Conservation (phyloP, 306 rosid genomes). For the Castanospermum australe region DNA sequence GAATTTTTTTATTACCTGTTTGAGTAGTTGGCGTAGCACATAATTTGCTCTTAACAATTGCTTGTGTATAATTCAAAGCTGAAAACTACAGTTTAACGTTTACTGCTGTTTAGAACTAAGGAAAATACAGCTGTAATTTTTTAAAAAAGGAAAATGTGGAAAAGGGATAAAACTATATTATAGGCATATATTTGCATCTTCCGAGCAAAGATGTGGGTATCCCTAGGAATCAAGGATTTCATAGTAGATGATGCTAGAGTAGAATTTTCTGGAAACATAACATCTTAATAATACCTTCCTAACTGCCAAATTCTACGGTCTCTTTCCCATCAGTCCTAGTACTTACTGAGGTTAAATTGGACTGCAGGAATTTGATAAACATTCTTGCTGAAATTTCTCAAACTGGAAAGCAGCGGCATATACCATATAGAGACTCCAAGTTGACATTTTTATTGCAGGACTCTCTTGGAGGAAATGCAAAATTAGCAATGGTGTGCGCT, state of each 20-base stretch:
- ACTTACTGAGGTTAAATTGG: slow-evolving; percentile 21
- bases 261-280: neutral
- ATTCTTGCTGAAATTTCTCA: slow-evolving; percentile 97
- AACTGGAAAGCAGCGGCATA: slow-evolving; percentile 89
- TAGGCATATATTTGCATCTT: neutral
- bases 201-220: neutral
- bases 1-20: neutral
- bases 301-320: neutral
- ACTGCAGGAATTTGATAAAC: slow-evolving; percentile 89
- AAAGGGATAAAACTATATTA: neutral
- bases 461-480: slow-evolving; percentile 97
- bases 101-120: neutral
- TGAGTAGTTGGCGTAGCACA: neutral
- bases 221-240: neutral
- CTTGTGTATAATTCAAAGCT: neutral
- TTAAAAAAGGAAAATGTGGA: neutral
- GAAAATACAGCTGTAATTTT: neutral
- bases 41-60: neutral
- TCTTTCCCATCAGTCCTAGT: neutral
- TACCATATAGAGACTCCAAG: slow-evolving; percentile 91
- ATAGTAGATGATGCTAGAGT: neutral
- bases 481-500: slow-evolving; percentile 89
- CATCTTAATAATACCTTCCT: slow-evolving; percentile 11
- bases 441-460: slow-evolving; percentile 90
- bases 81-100: neutral